phyloP scores from a whole-genome alignment of 2,329 filamentous ascomycete genomes.

The Ophiosphaerella narmari region DNA sequence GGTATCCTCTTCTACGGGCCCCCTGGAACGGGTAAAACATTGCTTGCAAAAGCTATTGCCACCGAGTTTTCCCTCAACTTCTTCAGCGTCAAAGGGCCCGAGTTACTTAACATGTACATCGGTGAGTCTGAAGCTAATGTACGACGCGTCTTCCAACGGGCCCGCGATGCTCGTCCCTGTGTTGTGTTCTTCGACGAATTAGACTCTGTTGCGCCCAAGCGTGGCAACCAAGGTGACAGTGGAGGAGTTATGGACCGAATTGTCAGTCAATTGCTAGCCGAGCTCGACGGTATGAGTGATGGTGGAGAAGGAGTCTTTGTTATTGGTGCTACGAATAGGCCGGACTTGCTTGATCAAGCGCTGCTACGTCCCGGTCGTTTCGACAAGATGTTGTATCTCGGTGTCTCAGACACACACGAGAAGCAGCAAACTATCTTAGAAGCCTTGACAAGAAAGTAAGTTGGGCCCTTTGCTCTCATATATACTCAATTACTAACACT shows the following conservation, averaged over 20 bases:
- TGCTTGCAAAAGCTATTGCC: constrained; percentile 91
- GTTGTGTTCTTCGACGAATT: constrained; percentile 94
- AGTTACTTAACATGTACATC: constrained; percentile 95
- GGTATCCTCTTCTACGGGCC: constrained; percentile 92
- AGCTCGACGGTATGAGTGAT: constrained; percentile 96
- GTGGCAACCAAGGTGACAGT: constrained; percentile 95
- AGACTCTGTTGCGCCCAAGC: constrained; percentile 91
- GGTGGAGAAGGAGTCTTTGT: constrained; percentile 89
- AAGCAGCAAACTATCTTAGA: constrained; percentile 95
- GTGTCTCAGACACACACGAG: constrained; percentile 93
- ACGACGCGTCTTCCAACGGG: constrained; percentile 83
- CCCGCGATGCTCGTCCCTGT: constrained; percentile 82
- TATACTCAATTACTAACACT: constrained; percentile 1
- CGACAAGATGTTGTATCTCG: constrained; percentile 98
- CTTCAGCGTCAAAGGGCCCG: constrained; percentile 90
- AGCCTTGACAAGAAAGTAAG: constrained; percentile 89
- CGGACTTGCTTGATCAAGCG: constrained; percentile 89
- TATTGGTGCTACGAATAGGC: constrained; percentile 93
- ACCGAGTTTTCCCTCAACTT: constrained; percentile 95
- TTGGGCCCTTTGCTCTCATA: constrained; percentile 22
- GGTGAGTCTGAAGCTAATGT: constrained; percentile 94
- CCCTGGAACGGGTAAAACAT: constrained; percentile 87
- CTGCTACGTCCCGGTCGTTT: constrained; percentile 88
- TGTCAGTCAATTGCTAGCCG: constrained; percentile 90
- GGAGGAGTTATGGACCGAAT: constrained; percentile 98